Evolutionary conservation across 1,284 basidiomycete genomes (phyloP), one percentile per base, ranked within the genome.

Genomic region (Puccinia coronata): DNA sequence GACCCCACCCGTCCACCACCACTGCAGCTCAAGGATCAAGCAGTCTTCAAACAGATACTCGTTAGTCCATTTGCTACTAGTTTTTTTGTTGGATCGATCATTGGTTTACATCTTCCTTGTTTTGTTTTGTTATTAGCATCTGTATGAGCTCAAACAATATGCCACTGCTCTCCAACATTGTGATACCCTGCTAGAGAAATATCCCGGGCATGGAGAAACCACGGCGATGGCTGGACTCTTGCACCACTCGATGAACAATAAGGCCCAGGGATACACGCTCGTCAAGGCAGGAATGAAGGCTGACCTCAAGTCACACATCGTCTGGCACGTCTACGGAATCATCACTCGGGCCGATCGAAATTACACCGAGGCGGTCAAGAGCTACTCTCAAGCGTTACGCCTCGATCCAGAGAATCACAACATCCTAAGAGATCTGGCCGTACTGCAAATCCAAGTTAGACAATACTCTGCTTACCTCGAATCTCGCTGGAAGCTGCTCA

Each of bases 271-370:
- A 25, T 88, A 93, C 82, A 92, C 92, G 47, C 89, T 96, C 82
- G 94, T 97, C 82, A 93, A 93, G 87, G 91, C 93, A 83, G 97
- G 95, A 67, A 90, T 97, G 83, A 91, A 92, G 82, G 90, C 92
- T 82, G 95, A 98, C 87, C 88, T 96, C 82, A 93, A 91, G 51
- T 95, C 93, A 34, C 96, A 99, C 86, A 98, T 99, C 85, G 93
- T 92, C 85, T 99, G 97, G 96, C 97, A 99, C 86, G 96, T 99
- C 82, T 93, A 95, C 85, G 97, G 95, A 63, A 91, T 98, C 84
- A 91, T 96, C 47, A 92, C 95, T 86, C 94, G 95, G 87, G 92
- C 92, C 61, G 93, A 96, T 86, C 93, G 92, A 86, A 94, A 95
- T 85, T 96, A 88, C 85, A 92, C 93, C 84, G 93, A 94, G 85